A percentile compares a stretch with the other conserved stretches of the same genome.
phyloP scores from a whole-genome alignment of 2,329 filamentous ascomycete species.

The Herpotrichia juniperi region DNA sequence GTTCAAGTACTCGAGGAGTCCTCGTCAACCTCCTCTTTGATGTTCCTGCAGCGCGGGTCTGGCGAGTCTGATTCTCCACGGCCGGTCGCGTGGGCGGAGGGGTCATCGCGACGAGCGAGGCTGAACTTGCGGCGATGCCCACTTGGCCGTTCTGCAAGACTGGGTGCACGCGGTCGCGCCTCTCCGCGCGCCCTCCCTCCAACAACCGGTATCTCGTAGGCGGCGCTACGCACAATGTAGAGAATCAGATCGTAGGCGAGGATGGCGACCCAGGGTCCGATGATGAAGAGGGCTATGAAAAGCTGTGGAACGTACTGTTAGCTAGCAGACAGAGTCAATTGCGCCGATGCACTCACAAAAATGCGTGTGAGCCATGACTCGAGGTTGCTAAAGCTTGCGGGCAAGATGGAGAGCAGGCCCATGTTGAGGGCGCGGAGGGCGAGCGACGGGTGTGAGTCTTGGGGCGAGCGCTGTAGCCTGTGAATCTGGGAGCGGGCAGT shows the following conservation, averaged over 20 bases:
- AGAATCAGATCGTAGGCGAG: conserved; percentile 68
- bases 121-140: conserved; percentile 55
- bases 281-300: conserved; percentile 63
- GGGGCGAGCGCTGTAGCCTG: not conserved
- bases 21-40: conserved; percentile 25
- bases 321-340: not conserved
- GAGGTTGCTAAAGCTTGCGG: conserved; percentile 60
- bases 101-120: conserved; percentile 38
- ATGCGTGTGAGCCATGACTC: conserved; percentile 68
- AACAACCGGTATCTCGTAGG: conserved; percentile 64
- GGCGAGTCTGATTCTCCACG: conserved; percentile 20
- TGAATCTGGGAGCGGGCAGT: not conserved
- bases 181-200: conserved; percentile 67
- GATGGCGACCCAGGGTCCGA: conserved; percentile 66
- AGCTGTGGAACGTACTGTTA: conserved; percentile 54
- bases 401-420: conserved; percentile 70
- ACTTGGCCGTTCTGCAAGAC: conserved; percentile 62
- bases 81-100: conserved; percentile 26
- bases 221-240: conserved; percentile 64
- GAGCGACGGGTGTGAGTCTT: not conserved
- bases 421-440: conserved; percentile 46
- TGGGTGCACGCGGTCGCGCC: conserved; percentile 66
- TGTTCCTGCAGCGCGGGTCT: conserved; percentile 34
- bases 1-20: conserved; percentile 7
- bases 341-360: conserved; percentile 58